Evolutionary conservation across 768 basidiomycete genomes (phyloP).

Genomic region (Gymnopilus dilepis): DNA sequence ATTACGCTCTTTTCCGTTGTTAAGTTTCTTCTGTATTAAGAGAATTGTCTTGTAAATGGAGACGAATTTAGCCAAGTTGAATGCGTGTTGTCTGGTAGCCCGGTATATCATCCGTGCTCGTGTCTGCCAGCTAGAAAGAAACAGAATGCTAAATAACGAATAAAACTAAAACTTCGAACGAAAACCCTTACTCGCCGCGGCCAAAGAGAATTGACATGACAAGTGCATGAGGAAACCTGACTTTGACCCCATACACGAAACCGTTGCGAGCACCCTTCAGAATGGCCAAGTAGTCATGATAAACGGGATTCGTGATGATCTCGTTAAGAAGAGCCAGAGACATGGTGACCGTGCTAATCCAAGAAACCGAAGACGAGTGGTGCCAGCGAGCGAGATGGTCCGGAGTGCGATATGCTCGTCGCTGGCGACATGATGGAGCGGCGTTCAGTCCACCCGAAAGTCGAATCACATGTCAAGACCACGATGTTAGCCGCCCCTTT

Average conservation of each 20-base stretch:
- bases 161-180: not conserved
- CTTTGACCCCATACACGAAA: conserved; percentile 88
- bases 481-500: no score
- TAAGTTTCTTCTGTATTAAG: conserved; percentile 79
- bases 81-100: conserved; percentile 89
- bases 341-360: conserved; percentile 17
- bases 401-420: conserved; percentile 19
- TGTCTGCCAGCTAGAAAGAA: conserved; percentile 64
- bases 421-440: conserved; percentile 12
- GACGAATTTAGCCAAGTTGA: conserved; percentile 94
- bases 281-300: conserved; percentile 91
- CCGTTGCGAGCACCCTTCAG: conserved; percentile 94
- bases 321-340: conserved; percentile 44
- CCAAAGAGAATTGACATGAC: conserved; percentile 97
- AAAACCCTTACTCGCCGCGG: conserved; percentile 76
- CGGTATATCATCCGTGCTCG: conserved; percentile 72
- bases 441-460: conserved; percentile 8
- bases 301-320: conserved; percentile 71
- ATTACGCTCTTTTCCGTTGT: conserved; percentile 81
- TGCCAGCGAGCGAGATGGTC: conserved; percentile 16
- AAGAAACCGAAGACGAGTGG: conserved; percentile 2
- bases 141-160: conserved; percentile 18
- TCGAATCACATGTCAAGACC: conserved; percentile 24
- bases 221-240: conserved; percentile 94
- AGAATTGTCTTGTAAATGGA: conserved; percentile 89